Evolutionary conservation across 2,329 filamentous ascomycete genomes (phyloP), one percentile per base, ranked within the genome.

Genomic region (Alternaria triticina): DNA sequence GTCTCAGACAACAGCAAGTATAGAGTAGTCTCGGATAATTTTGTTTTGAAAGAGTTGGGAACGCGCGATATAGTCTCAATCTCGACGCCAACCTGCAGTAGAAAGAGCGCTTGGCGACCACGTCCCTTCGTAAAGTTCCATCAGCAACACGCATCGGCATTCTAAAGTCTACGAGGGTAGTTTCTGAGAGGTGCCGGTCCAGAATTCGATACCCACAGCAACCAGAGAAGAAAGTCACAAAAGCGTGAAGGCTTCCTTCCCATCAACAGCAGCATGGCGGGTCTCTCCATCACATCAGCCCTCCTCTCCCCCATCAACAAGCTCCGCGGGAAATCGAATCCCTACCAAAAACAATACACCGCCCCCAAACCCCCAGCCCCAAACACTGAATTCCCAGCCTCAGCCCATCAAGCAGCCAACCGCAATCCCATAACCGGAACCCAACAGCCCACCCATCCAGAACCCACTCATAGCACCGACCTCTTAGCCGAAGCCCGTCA

Each of bases 381-480:
- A 27, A 20, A 36, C 12, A 8, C 9, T 15, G 64, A 74, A 44
- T 58, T 67, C 25, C 59, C 75, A 10, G 73, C 70, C 15, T 68
- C 74, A 60, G 73, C 74, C 8, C 63, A 72, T 40, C 20, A 54
- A 45, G 57, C 57, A 12, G 63, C 62, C 0, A 69, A 71, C 0
- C 59, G 70, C n/a, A 65, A 76, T 43, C 66, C 65, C 4, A 54
- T 70, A 3, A 74, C 73, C 3, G 74, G 72, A 28, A 61, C 23
- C 6, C 46, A 17, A 52, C 49, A 22, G 13, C 12, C 3, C 28
- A 3, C 49, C n/a, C 0, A 40, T 0, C 23, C 23, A 25, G 36
- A 40, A 17, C 36, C 36, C 36, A 17, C 36, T 22, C 20, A 22
- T 8, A 40, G 36, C 36, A 0, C 9, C n/a, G 36, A 40, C n/a